Base-by-base conservation (phyloP, 1,284 basidiomycete species). In the Cutaneotrichosporon cutaneum region DNA sequence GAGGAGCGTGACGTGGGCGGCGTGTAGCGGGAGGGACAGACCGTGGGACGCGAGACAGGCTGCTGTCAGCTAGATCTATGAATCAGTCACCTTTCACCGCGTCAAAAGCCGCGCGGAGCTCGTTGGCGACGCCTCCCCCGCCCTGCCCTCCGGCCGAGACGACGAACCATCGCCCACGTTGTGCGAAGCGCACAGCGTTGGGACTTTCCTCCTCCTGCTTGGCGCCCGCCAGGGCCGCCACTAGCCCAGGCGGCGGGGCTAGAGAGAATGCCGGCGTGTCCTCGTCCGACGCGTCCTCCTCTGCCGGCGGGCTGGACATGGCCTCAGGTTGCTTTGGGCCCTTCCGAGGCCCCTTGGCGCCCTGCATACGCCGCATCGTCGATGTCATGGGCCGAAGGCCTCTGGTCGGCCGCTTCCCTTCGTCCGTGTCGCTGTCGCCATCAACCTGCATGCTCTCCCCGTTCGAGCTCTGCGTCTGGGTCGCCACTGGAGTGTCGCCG, bases 1-100 rank as follows among this genome's bases (percentile, higher is more conserved):
- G 67, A 90, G 87, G 30, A 98, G 83, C 62, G 90, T 94, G 75
- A 97, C 87, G 74, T 90, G 90, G 6, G 86, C 81, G 47, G 90
- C 85, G 65, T 90, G 82, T 1, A 76, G 62, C 0, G 86, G 82
- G 21, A 92, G 80, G 3, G 81, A 76, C 36, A 89, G 80, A 11
- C 77, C 73, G 60, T 85, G 71, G 24, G 76, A 63, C 2, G 73
- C 68, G 13, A 92, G 83, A 16, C 77, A 75, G 13, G 77, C 88
- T 90, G 70, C 7, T n/a, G 33, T 59, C 42, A 58, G 58, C 11
- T 22, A 16, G 16, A 18, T 1, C 6, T 6, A 27, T 58, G 5
- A 26, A 10, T 0, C 1, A 7, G 22, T 39, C 42, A 67, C 65
- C 47, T n/a, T 57, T 90, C 81, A 83, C 82, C 68, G 10, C 90